Conservation (phyloP, 2,329 filamentous ascomycete species). For the Fusarium redolens region DNA sequence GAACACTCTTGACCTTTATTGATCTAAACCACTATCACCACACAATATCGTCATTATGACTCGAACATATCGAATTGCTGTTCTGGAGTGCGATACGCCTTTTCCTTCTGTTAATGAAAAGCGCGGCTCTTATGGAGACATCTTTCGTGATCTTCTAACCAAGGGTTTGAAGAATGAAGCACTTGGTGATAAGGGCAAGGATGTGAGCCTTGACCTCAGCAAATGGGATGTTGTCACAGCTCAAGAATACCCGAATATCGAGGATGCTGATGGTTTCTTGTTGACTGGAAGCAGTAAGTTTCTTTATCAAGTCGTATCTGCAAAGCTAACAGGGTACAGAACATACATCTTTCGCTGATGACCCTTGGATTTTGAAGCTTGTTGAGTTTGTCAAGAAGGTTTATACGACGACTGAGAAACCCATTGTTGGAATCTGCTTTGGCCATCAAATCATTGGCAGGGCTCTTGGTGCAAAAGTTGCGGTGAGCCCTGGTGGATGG, state of each 20-base stretch:
- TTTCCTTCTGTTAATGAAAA: slow-evolving; percentile 42
- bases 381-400: slow-evolving; percentile 49
- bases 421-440: slow-evolving; percentile 59
- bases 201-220: slow-evolving; percentile 41
- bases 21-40: not conserved
- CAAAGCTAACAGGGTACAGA: slow-evolving; percentile 26
- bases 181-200: slow-evolving; percentile 28
- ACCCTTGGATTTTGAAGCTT: slow-evolving; percentile 55
- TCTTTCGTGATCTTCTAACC: slow-evolving; percentile 46
- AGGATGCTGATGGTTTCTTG: slow-evolving; percentile 47
- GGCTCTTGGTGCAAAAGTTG: slow-evolving; percentile 53
- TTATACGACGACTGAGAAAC: slow-evolving; percentile 44
- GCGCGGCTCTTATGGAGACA: slow-evolving; percentile 48
- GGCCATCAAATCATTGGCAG: slow-evolving; percentile 59
- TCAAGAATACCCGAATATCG: slow-evolving; percentile 43
- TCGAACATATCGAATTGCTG: slow-evolving; percentile 41
- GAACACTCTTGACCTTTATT: not conserved
- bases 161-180: slow-evolving; percentile 40
- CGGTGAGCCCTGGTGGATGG: slow-evolving; percentile 53
- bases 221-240: slow-evolving; percentile 48
- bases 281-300: slow-evolving; percentile 50
- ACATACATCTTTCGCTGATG: slow-evolving; percentile 53
- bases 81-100: slow-evolving; percentile 50
- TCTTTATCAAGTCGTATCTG: accelerated
- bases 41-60: slow-evolving; percentile 24